Base-by-base conservation (phyloP, 306 rosid species). In the Cicer yamashitae region DNA sequence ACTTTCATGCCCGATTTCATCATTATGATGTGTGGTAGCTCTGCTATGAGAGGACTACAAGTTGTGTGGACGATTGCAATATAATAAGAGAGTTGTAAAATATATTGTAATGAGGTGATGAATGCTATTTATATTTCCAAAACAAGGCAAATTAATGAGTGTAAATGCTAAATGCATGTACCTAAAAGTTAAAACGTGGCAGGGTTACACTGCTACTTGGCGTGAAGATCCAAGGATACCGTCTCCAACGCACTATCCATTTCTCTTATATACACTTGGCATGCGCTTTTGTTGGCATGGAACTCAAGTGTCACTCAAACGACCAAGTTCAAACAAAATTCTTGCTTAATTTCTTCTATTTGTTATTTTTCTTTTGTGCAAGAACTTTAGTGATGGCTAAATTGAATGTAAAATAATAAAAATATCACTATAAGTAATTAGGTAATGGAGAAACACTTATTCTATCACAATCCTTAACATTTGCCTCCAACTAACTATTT, bases 211-310 rank as follows among this genome's bases (percentile, higher is more conserved):
- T 83, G 90, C 80, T 88, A 94, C 94, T 81, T 94, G 97, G 89
- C 97, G 79, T n/a, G 50, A 75, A 22, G 80, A 76, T 78, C 75
- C 18, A 15, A 82, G 60, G 64, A 79, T 80, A 79, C 82, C 96
- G 98, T 91, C 97, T 88, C 98, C 75, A 63, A 8, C 20, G 40
- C 74, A 84, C 77, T 80, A 83, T 89, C 77, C 13, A 56, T 53
- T 62, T 82, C 82, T 88, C 83, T 88, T 37, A 2, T 40, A 77
- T 81, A 88, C 97, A 88, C 94, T 83, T 91, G 96, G 96, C 97
- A 8, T 43, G 1, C 5, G 50, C 65, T 53, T 70, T 75, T 76
- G 66, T 81, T 75, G 67, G 75, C 77, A 25, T 77, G 44, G 7
- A 71, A 67, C 89, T 89, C 76, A 83, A 54, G 82, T 93, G 34